phyloP scores from a whole-genome alignment of 2,329 filamentous ascomycete species.

The Cladorrhinum sp. region DNA sequence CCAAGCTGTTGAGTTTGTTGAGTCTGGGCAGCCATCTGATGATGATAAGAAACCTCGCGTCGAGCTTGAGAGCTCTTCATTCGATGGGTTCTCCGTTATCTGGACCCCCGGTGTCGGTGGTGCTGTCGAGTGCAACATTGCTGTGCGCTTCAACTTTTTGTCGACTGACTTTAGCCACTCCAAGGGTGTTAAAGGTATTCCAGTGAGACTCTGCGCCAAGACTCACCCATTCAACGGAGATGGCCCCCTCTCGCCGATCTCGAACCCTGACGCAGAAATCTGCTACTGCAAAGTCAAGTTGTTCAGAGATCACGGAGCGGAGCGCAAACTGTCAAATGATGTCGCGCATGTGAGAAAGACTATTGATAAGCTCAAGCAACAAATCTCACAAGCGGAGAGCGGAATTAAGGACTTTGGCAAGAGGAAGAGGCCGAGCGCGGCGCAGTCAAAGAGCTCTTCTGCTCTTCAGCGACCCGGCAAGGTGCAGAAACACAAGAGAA shows the following conservation, averaged over 20 bases:
- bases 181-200: constrained; percentile 97
- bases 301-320: constrained; percentile 92
- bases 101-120: constrained; percentile 76
- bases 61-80: constrained; percentile 73
- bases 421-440: constrained; percentile 54
- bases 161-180: constrained; percentile 99
- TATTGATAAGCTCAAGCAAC: constrained; percentile 93
- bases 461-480: constrained; percentile 69
- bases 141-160: constrained; percentile 95
- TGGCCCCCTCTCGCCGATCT: constrained; percentile 44
- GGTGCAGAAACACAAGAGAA: constrained; percentile 83
- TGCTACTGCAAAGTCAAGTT: constrained; percentile 97
- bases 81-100: constrained; percentile 88
- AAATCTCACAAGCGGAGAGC: constrained; percentile 74
- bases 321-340: constrained; percentile 92
- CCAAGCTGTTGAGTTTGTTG: constrained; percentile 93
- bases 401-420: constrained; percentile 66
- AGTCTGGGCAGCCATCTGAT: constrained; percentile 57
- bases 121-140: constrained; percentile 73
- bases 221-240: constrained; percentile 65
- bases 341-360: constrained; percentile 93
- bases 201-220: constrained; percentile 88
- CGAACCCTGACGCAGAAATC: constrained; percentile 62
- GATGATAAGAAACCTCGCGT: constrained; percentile 66
- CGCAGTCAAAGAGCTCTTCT: constrained; percentile 44